Percentiles rank a stretch among this genome's conserved stretches.
These are phyloP conservation scores for Bonia amplexicaulis DNA, from an alignment of 176 grass and related monocot genomes.

Conservation along the genomic window DNA sequence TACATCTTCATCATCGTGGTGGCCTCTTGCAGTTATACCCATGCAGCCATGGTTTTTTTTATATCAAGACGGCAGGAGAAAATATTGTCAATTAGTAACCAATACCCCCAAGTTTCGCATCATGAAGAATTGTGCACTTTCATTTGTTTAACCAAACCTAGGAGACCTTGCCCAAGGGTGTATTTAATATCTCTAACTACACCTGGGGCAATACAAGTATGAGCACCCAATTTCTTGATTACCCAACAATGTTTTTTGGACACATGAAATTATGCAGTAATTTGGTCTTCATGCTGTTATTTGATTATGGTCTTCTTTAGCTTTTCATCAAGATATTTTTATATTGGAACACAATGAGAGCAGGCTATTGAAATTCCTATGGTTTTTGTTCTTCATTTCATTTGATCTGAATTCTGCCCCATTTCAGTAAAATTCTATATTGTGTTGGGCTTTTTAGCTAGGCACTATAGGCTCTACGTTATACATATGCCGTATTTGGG, in stretches of 20 bases:
- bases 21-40: not conserved
- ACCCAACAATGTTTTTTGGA: not conserved
- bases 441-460: not conserved
- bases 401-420: not conserved
- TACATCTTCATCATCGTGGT: not conserved
- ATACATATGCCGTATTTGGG: not conserved
- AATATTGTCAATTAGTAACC: not conserved
- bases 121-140: not conserved
- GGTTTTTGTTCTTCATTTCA: not conserved
- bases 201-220: not conserved
- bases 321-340: not conserved
- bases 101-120: not conserved
- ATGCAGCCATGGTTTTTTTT: conserved; percentile 3
- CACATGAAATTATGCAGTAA: not conserved
- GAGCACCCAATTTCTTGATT: not conserved
- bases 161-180: not conserved
- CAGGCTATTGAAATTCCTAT: not conserved
- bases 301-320: not conserved
- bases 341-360: not conserved
- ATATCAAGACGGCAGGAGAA: not conserved
- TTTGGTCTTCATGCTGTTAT: conserved; percentile 4
- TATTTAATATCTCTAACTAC: not conserved
- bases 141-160: not conserved
- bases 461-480: not conserved
- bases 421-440: not conserved